These are phyloP conservation scores for Neoboletus magnificus DNA, from an alignment of 768 basidiomycete species.

Conservation along the genomic window DNA sequence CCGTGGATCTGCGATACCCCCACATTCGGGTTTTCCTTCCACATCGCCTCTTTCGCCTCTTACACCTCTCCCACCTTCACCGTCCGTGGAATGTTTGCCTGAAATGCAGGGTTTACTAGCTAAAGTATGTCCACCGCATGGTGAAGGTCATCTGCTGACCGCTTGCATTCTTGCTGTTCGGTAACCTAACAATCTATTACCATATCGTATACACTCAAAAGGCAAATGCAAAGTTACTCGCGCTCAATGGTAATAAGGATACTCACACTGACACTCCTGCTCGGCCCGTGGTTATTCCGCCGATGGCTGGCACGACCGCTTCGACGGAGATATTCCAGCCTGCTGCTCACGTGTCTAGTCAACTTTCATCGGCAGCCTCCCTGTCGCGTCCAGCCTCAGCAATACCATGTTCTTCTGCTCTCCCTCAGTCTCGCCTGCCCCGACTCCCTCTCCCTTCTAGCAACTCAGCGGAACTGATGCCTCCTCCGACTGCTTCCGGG, in stretches of 20 bases:
- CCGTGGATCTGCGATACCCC: neutral
- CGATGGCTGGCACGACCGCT: slow-evolving; percentile 1
- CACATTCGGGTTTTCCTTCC: neutral
- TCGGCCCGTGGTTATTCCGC: neutral
- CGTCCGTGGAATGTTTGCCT: slow-evolving; percentile 6
- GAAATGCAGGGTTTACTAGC: slow-evolving; percentile 10
- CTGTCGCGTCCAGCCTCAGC: neutral
- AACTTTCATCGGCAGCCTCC: neutral
- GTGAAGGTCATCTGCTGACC: neutral
- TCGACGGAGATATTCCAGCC: neutral
- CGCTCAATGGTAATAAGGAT: neutral
- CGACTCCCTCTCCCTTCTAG: neutral
- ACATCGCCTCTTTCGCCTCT: slow-evolving; percentile 40
- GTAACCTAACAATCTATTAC: neutral
- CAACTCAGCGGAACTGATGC: neutral
- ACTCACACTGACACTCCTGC: neutral
- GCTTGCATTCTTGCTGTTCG: slow-evolving; percentile 12
- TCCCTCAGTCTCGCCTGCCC: slow-evolving; percentile 2
- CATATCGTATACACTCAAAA: neutral
- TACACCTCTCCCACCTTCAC: slow-evolving; percentile 42
- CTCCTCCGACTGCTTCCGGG: neutral
- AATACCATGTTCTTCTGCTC: neutral
- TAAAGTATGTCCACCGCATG: slow-evolving; percentile 17
- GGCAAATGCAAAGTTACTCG: neutral
- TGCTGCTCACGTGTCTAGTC: neutral